Conservation (phyloP, 352 stramenopile genomes). For the Globisporangium cystogenes region DNA sequence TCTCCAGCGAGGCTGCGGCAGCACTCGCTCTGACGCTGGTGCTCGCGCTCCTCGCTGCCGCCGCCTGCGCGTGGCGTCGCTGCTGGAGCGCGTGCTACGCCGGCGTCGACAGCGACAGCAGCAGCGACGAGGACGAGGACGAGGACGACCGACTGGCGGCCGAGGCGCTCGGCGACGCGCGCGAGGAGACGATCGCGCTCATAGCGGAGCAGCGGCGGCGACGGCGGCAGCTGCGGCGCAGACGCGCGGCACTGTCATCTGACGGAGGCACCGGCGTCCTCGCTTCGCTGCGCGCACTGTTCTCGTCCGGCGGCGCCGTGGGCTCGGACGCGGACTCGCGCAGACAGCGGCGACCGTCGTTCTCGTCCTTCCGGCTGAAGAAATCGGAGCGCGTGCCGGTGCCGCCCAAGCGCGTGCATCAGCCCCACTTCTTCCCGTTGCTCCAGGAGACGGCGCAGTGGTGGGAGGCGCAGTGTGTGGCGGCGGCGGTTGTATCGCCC, state of each 20-base stretch:
- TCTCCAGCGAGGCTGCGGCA: neutral
- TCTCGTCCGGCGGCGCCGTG: neutral
- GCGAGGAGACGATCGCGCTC: slow-evolving; percentile 11
- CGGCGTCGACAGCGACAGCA: slow-evolving; percentile 13
- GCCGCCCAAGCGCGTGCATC: slow-evolving; percentile 36
- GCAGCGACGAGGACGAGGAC: slow-evolving; percentile 21
- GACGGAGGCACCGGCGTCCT: neutral
- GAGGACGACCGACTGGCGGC: slow-evolving; percentile 8
- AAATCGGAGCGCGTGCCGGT: neutral
- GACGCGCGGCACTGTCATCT: neutral
- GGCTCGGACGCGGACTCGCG: too few species aligned
- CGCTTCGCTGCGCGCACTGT: neutral
- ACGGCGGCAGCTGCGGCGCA: neutral
- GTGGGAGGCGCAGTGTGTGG: slow-evolving; percentile 28
- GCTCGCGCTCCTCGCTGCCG: neutral
- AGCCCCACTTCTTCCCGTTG: slow-evolving; percentile 56
- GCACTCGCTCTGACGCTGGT: neutral
- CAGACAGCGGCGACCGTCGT: too few species aligned
- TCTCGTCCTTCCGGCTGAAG: too few species aligned
- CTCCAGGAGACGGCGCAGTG: slow-evolving; percentile 52
- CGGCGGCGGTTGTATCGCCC: neutral
- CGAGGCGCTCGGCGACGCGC: neutral
- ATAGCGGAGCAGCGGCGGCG: slow-evolving; percentile 7
- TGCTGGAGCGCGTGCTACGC: neutral
- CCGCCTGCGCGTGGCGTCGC: neutral